These are phyloP conservation scores for Alnus glutinosa DNA, from an alignment of 306 rosid species.

Conservation along the genomic window DNA sequence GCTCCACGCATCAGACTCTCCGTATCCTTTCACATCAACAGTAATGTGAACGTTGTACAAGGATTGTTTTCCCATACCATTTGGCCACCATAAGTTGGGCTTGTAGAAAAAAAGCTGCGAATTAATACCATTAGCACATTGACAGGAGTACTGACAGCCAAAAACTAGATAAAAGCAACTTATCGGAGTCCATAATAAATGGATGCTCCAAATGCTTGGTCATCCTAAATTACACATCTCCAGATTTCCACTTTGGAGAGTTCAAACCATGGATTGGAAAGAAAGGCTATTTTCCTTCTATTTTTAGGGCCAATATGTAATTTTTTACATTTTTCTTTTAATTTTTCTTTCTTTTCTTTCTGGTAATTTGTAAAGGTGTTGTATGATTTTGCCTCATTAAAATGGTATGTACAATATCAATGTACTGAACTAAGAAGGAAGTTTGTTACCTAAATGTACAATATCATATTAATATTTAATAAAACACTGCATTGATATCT, in stretches of 20 bases:
- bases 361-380: neutral
- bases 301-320: neutral
- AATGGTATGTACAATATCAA: neutral
- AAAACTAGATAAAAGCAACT: constrained; percentile 19
- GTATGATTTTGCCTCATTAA: neutral
- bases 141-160: constrained; percentile 23
- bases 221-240: constrained; percentile 5
- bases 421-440: neutral
- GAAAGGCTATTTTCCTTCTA: constrained; percentile 3
- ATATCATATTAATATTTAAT: neutral
- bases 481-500: neutral
- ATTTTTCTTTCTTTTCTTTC: neutral
- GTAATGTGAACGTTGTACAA: constrained; percentile 66
- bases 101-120: constrained; percentile 86
- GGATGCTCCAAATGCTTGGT: constrained; percentile 27
- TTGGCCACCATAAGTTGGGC: constrained; percentile 99
- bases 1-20: constrained; percentile 89
- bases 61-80: constrained; percentile 95
- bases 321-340: neutral
- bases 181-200: constrained; percentile 24
- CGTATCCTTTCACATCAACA: constrained; percentile 74
- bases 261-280: neutral
- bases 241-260: neutral
- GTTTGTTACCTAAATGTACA: neutral
- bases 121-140: constrained; percentile 31